These are phyloP conservation scores for Sordaria brevicollis DNA, from an alignment of 495 filamentous ascomycete species.

Conservation along the genomic window DNA sequence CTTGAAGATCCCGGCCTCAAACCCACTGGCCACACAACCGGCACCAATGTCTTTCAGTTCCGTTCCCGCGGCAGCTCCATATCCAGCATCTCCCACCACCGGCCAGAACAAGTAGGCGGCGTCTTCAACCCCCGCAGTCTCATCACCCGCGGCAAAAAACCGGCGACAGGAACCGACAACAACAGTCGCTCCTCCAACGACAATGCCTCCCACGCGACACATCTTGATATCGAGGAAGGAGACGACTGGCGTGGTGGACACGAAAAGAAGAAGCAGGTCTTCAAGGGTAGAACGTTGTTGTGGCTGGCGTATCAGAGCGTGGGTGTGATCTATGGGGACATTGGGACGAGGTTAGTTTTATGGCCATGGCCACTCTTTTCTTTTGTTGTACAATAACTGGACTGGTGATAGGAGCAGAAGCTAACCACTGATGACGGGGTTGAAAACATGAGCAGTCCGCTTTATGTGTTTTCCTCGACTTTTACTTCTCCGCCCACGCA, in stretches of 20 bases:
- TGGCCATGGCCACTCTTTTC: neutral
- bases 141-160: slow-evolving; percentile 16
- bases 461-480: slow-evolving; percentile 65
- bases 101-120: slow-evolving; percentile 18
- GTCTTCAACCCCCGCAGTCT: slow-evolving; percentile 30
- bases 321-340: slow-evolving; percentile 69
- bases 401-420: too few relatives aligned
- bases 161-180: too few relatives aligned
- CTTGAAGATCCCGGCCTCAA: neutral
- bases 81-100: neutral
- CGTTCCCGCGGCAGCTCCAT: neutral
- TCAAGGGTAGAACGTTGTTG: slow-evolving; percentile 30
- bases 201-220: slow-evolving; percentile 6
- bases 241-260: slow-evolving; percentile 27
- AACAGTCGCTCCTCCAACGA: slow-evolving; percentile 16
- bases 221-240: slow-evolving; percentile 25
- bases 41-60: too few relatives aligned
- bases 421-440: neutral
- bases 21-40: neutral
- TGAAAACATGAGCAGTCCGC: slow-evolving; percentile 26
- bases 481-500: slow-evolving; percentile 47
- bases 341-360: slow-evolving; percentile 46
- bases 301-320: slow-evolving; percentile 59
- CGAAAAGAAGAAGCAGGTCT: slow-evolving; percentile 33
- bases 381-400: neutral